A percentile compares a stretch with the other conserved stretches of the same genome.
phyloP scores from a whole-genome alignment of 2,329 filamentous ascomycete species.

The Chrysosporium keratinophilum region DNA sequence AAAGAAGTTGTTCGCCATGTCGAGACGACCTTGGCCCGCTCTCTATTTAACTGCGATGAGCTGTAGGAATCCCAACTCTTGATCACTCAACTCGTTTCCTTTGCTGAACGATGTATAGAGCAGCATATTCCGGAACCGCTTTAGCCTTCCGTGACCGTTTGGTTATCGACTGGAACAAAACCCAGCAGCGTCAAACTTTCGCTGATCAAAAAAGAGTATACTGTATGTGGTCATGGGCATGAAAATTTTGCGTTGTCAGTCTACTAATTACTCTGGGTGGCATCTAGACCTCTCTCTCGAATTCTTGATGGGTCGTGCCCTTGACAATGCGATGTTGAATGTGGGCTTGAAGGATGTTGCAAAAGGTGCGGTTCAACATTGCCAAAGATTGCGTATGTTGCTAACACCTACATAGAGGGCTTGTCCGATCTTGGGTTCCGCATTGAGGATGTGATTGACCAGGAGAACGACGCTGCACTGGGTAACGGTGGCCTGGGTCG shows the following conservation, averaged over 20 bases:
- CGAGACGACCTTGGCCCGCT: slow-evolving; percentile 89
- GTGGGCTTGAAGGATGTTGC: slow-evolving; percentile 78
- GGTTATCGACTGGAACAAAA: slow-evolving; percentile 95
- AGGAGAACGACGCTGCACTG: slow-evolving; percentile 92
- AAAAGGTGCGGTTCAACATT: slow-evolving; percentile 45
- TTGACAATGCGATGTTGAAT: slow-evolving; percentile 99
- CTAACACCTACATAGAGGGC: slow-evolving; percentile 46
- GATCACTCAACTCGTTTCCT: not conserved
- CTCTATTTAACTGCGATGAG: slow-evolving; percentile 97
- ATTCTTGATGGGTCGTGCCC: slow-evolving; percentile 89
- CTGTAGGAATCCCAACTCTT: slow-evolving; percentile 36
- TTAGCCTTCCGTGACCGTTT: slow-evolving; percentile 87
- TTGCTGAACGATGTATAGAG: slow-evolving; percentile 35
- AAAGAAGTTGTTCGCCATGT: slow-evolving; percentile 84
- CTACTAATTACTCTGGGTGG: not conserved
- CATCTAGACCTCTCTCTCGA: slow-evolving; percentile 75
- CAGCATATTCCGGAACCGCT: slow-evolving; percentile 82
- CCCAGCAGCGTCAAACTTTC: slow-evolving; percentile 90
- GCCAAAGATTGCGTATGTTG: not conserved
- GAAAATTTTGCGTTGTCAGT: not conserved
- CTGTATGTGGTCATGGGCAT: slow-evolving; percentile 42
- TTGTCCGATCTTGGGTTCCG: slow-evolving; percentile 85
- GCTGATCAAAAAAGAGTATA: slow-evolving; percentile 88
- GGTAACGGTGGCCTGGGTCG: slow-evolving; percentile 93
- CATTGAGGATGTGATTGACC: slow-evolving; percentile 86